Evolutionary conservation across 768 basidiomycete species (phyloP), one percentile per base, ranked within the genome.

Genomic region (Mycena vulgaris): DNA sequence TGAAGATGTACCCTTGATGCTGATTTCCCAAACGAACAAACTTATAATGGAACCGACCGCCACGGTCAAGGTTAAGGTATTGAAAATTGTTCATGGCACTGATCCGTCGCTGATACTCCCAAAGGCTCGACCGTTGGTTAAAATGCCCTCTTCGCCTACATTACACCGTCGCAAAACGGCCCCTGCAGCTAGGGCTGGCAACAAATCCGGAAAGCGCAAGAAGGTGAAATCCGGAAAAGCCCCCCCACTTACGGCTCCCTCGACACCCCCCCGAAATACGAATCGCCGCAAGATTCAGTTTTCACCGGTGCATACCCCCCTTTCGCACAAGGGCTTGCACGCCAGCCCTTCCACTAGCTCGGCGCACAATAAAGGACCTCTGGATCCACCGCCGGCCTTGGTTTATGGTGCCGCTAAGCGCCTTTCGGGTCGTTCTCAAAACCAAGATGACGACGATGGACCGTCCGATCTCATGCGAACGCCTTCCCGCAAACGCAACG

Each of bases 321-420:
- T 93, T 9, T 92, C 91, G 0, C 90, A 92, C 76, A 88, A 86
- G 72, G 92, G 90, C 42, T 76, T 92, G 39, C 89, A 91, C 73
- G 91, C 91, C 90, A 91, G 90, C 71, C 92, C 92, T 5, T 87
- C 86, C 3, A 79, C 90, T 1, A 91, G 89, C 71, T 84, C 92
- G 17, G 88, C 84, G 11, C 89, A 93, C 79, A 92, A 91, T 78
- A 93, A 92, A 73, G 87, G 88, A 11, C 83, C 91, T 71, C 82
- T 92, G 16, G 90, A 92, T 70, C 92, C 92, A 0, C 90, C 90
- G 0, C 88, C 87, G 3, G 74, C 48, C 63, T 83, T 72, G 48
- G 75, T 77, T 13, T 73, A 51, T 69, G 74, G 55, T 75, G 74
- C 57, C 68, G 74, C 49, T 80, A 81, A 31, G 78, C 84, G 70